A percentile compares a stretch with the other conserved stretches of the same genome.
phyloP scores from a whole-genome alignment of 2,329 filamentous ascomycete genomes.

The Endoconidiophora polonica region DNA sequence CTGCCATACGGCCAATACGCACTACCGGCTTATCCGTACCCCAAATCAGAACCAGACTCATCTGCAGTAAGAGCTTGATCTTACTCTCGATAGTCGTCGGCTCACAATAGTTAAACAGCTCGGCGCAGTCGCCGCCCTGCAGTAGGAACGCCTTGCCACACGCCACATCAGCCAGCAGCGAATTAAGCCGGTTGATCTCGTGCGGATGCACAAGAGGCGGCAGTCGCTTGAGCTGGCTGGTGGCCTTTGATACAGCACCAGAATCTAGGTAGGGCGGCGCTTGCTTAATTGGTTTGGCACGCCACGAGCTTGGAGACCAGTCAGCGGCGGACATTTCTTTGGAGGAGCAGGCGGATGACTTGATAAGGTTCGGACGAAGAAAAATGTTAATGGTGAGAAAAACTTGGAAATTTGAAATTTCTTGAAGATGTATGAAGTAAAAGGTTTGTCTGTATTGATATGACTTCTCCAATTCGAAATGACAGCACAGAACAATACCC shows the following conservation, averaged over 20 bases:
- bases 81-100: conserved; percentile 83
- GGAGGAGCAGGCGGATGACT: too few species aligned
- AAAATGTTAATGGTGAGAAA: too few species aligned
- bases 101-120: conserved; percentile 93
- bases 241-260: conserved; percentile 39
- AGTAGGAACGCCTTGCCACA: conserved; percentile 82
- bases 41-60: conserved; percentile 93
- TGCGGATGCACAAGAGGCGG: conserved; percentile 65
- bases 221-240: conserved; percentile 47
- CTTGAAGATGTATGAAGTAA: too few species aligned
- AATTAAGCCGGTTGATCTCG: conserved; percentile 67
- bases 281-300: conserved; percentile 64
- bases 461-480: too few species aligned
- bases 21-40: conserved; percentile 69
- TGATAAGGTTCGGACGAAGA: too few species aligned
- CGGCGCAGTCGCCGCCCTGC: conserved; percentile 92
- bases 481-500: too few species aligned
- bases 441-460: too few species aligned
- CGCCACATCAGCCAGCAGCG: conserved; percentile 69
- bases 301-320: conserved; percentile 55
- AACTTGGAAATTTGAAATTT: too few species aligned
- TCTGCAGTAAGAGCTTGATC: conserved; percentile 90
- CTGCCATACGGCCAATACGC: conserved; percentile 87
- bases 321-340: neutral
- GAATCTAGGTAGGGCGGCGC: conserved; percentile 51